Evolutionary conservation across 2,329 filamentous ascomycete species (phyloP).

Genomic region (Talaromyces sp.): DNA sequence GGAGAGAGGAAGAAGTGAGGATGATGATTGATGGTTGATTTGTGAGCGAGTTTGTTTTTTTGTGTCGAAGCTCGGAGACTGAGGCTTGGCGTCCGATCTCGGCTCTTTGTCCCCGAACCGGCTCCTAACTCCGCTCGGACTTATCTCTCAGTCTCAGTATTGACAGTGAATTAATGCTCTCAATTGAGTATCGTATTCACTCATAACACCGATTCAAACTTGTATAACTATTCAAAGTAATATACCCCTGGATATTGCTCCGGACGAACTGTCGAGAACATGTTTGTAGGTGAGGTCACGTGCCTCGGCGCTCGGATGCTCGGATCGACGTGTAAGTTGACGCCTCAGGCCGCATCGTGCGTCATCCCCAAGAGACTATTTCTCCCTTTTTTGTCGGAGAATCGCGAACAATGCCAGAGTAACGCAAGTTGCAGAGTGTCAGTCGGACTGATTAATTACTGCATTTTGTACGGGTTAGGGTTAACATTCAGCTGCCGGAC

Average conservation of each 20-base stretch:
- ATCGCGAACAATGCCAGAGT: no score
- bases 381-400: no score
- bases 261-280: no score
- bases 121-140: neutral
- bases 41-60: constrained; percentile 10
- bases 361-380: neutral
- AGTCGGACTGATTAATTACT: no score
- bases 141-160: neutral
- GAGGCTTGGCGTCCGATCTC: constrained; percentile 5
- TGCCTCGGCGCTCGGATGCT: neutral
- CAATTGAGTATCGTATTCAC: no score
- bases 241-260: no score
- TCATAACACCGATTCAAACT: no score
- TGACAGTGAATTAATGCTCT: no score
- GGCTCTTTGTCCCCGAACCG: neutral
- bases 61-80: constrained; percentile 1
- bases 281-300: neutral
- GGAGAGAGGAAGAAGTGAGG: neutral
- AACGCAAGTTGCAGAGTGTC: no score
- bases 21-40: constrained; percentile 7
- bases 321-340: neutral
- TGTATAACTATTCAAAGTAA: no score
- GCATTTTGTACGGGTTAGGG: no score
- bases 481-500: neutral
- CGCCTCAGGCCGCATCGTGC: neutral